phyloP scores from a whole-genome alignment of 2,329 filamentous ascomycete genomes.

The Pseudovirgaria hyperparasitica region DNA sequence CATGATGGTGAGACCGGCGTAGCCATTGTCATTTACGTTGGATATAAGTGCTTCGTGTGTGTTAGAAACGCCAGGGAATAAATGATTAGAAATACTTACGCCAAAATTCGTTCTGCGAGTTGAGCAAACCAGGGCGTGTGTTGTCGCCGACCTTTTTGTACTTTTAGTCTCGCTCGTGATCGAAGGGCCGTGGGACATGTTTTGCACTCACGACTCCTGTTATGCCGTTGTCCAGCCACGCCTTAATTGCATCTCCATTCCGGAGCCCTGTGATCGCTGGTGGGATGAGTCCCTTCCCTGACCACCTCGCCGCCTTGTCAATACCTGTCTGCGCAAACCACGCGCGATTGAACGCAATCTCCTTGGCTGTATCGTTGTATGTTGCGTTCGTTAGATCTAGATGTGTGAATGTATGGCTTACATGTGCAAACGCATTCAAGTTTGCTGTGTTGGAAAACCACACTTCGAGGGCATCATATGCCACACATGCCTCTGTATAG shows the following conservation, averaged over 20 bases:
- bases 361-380: slow-evolving; percentile 37
- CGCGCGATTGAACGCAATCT: slow-evolving; percentile 43
- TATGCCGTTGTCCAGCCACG: slow-evolving; percentile 43
- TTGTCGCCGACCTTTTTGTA: slow-evolving; percentile 50
- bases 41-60: slow-evolving; percentile 39
- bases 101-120: slow-evolving; percentile 11
- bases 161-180: too few relatives aligned
- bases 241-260: slow-evolving; percentile 43
- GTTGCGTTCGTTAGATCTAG: slow-evolving; percentile 43
- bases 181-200: too few relatives aligned
- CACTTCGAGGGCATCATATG: slow-evolving; percentile 31
- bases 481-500: slow-evolving; percentile 32
- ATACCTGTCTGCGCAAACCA: slow-evolving; percentile 40
- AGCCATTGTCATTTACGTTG: slow-evolving; percentile 35
- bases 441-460: slow-evolving; percentile 37
- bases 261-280: slow-evolving; percentile 47
- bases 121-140: slow-evolving; percentile 38
- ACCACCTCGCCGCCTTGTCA: slow-evolving; percentile 29
- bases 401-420: slow-evolving; percentile 47
- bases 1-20: slow-evolving; percentile 38
- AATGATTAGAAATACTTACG: neutral
- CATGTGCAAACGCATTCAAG: slow-evolving; percentile 35
- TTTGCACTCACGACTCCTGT: slow-evolving; percentile 36
- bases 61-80: slow-evolving; percentile 18
- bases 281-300: slow-evolving; percentile 39